phyloP scores from a whole-genome alignment of 768 basidiomycete species.

The Tulasnella sp. region DNA sequence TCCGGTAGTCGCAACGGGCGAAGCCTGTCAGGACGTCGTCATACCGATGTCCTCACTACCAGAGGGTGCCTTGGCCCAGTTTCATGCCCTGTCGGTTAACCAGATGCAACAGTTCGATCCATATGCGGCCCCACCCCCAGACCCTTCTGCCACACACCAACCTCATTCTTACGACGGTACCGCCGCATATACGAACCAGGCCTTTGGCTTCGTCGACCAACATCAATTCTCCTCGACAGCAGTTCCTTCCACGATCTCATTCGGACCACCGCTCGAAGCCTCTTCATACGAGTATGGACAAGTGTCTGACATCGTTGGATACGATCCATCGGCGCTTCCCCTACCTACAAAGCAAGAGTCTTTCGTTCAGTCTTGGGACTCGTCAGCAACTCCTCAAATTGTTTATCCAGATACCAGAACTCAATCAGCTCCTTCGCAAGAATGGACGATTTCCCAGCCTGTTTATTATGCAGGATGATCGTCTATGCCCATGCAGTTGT shows the following conservation, averaged over 20 bases:
- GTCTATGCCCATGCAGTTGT: neutral
- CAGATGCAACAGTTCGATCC: neutral
- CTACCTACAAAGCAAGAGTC: neutral
- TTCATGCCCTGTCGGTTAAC: neutral
- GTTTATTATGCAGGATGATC: neutral
- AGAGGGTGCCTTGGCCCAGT: neutral
- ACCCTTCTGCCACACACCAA: neutral
- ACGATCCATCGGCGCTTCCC: neutral
- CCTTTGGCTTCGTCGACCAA: neutral
- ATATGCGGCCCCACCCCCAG: neutral
- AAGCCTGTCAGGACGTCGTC: neutral
- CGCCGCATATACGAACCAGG: neutral
- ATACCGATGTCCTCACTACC: neutral
- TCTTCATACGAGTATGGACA: neutral
- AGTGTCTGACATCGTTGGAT: neutral
- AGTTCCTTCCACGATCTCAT: neutral
- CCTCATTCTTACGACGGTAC: neutral
- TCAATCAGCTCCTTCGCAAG: neutral
- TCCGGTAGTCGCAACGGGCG: neutral
- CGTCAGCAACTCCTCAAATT: neutral
- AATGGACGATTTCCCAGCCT: neutral
- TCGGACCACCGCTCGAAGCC: neutral
- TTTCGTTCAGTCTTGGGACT: neutral
- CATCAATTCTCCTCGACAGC: neutral
- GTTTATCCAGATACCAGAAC: neutral